phyloP scores from a whole-genome alignment of 169 alveolate species.

The Besnoitia besnoiti region DNA sequence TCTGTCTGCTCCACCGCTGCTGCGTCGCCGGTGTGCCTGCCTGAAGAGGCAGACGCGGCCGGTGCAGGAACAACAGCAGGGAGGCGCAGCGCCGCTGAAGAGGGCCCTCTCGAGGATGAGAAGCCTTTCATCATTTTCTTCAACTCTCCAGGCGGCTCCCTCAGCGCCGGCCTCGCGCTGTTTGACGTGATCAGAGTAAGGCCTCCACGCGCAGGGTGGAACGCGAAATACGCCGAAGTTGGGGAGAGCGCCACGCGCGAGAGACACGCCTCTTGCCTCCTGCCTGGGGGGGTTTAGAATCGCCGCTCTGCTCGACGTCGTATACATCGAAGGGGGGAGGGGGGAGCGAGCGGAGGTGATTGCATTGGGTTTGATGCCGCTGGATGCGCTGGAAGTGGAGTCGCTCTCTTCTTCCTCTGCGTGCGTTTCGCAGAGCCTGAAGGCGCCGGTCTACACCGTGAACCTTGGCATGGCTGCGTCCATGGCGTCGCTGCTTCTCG shows the following conservation, averaged over 20 bases:
- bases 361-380: conserved; percentile 73
- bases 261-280: too few species aligned
- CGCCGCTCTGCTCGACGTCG: too few species aligned
- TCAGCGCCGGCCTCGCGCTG: conserved; percentile 72
- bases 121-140: conserved; percentile 57
- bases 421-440: conserved; percentile 63
- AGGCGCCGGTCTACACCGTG: conserved; percentile 72
- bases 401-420: background rate
- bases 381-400: conserved; percentile 70
- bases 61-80: too few species aligned
- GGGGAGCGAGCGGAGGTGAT: too few species aligned
- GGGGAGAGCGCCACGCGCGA: too few species aligned
- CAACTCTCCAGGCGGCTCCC: conserved; percentile 79
- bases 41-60: too few species aligned
- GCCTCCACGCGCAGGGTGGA: too few species aligned
- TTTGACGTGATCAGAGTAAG: conserved; percentile 71
- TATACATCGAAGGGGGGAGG: too few species aligned
- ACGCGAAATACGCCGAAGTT: too few species aligned
- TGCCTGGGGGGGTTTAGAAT: too few species aligned
- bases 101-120: background rate
- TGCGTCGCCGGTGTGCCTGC: background rate
- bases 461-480: conserved; percentile 80
- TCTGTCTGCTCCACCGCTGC: background rate
- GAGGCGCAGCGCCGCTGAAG: background rate
- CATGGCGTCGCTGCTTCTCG: conserved; percentile 75